These are phyloP conservation scores for Aspergillus wentii DNA, from an alignment of 495 filamentous ascomycete species.

Conservation along the genomic window DNA sequence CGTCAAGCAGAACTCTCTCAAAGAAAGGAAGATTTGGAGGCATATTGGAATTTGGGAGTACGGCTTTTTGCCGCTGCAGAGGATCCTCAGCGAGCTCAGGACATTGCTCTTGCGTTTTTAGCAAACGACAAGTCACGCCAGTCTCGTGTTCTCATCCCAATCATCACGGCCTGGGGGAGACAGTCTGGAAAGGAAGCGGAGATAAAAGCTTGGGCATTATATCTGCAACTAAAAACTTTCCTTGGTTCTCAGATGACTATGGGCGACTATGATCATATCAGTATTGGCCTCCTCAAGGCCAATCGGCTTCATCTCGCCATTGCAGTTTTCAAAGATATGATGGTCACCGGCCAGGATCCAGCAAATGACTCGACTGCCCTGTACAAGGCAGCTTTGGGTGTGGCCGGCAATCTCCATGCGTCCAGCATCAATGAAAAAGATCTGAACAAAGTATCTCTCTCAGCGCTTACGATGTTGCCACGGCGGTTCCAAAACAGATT, in stretches of 20 bases:
- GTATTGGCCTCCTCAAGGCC: constrained; percentile 55
- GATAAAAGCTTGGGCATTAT: constrained; percentile 62
- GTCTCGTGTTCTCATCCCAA: constrained; percentile 59
- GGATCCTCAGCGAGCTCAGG: constrained; percentile 58
- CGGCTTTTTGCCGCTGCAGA: constrained; percentile 57
- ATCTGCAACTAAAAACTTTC: constrained; percentile 54
- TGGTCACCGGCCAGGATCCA: constrained; percentile 56
- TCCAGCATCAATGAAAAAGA: constrained; percentile 39
- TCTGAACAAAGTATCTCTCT: constrained; percentile 47
- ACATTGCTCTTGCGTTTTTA: constrained; percentile 56
- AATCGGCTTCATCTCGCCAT: constrained; percentile 58
- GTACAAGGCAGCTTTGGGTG: constrained; percentile 39
- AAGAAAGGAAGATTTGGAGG: constrained; percentile 43
- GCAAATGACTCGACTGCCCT: constrained; percentile 44
- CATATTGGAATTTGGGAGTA: constrained; percentile 66
- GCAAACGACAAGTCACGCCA: constrained; percentile 43
- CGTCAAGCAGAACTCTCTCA: constrained; percentile 48
- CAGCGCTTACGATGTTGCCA: constrained; percentile 51
- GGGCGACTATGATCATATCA: constrained; percentile 69
- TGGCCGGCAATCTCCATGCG: constrained; percentile 43
- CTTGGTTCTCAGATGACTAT: constrained; percentile 61
- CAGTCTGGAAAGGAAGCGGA: constrained; percentile 31
- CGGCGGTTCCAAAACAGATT: constrained; percentile 65
- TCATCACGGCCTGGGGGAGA: constrained; percentile 46
- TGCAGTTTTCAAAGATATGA: constrained; percentile 79